These are phyloP conservation scores for Mesotaenium endlicherianum DNA, from an alignment of 139 green algal species.

Conservation along the genomic window DNA sequence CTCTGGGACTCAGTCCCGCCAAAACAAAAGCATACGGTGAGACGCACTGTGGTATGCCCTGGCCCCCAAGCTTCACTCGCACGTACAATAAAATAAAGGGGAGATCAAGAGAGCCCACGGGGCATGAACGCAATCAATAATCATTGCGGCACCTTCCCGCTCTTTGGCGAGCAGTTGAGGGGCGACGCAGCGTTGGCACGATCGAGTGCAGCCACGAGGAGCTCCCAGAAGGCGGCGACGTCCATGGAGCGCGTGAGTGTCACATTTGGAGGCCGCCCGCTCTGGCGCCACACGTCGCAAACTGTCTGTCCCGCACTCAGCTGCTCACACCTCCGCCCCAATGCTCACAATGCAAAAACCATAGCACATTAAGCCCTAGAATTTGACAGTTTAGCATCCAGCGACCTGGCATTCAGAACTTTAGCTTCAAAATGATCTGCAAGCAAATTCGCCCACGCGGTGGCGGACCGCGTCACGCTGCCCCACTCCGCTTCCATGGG, in stretches of 20 bases:
- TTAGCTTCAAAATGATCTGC: neutral
- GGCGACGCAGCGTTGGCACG: neutral
- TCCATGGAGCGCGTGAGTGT: conserved; percentile 25
- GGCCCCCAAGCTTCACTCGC: no score
- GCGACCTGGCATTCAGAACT: neutral
- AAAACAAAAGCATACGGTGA: no score
- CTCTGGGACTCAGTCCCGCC: no score
- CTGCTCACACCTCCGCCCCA: neutral
- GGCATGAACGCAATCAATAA: no score
- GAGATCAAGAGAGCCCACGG: no score
- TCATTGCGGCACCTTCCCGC: no score
- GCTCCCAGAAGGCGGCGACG: conserved; percentile 22
- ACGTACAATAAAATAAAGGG: no score
- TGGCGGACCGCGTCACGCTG: neutral
- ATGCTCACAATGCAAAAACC: neutral
- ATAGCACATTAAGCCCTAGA: neutral
- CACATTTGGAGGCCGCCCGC: conserved; percentile 4
- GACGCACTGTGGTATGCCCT: no score
- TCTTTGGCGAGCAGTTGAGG: no score
- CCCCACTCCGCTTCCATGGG: no score
- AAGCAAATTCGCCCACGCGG: neutral
- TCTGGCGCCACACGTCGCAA: conserved; percentile 31
- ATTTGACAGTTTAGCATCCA: neutral
- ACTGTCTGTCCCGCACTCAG: conserved; percentile 32
- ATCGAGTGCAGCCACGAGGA: conserved; percentile 3